Evolutionary conservation across 2,329 filamentous ascomycete genomes (phyloP).

Genomic region (Hypomyces perniciosus): DNA sequence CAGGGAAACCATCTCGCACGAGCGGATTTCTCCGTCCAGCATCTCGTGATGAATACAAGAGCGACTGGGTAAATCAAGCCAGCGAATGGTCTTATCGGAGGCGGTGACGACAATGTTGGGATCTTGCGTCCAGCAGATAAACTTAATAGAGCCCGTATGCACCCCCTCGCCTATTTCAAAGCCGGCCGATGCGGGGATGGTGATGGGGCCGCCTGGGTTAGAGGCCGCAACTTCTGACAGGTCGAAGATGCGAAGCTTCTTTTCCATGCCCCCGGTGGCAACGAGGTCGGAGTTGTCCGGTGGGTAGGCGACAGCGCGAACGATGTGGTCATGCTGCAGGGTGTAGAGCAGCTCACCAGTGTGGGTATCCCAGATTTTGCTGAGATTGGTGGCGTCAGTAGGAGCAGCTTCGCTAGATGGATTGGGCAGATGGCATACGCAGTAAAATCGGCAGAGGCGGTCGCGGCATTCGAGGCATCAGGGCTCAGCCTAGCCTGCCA

Average conservation of each 20-base stretch:
- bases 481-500: constrained; percentile 92
- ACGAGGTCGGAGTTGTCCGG: constrained; percentile 76
- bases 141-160: constrained; percentile 87
- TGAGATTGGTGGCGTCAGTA: constrained; percentile 29
- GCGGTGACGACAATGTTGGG: constrained; percentile 87
- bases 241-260: constrained; percentile 92
- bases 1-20: constrained; percentile 79
- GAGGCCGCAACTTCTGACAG: constrained; percentile 54
- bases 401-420: neutral
- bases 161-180: constrained; percentile 85
- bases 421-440: constrained; percentile 51
- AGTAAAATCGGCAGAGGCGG: constrained; percentile 92
- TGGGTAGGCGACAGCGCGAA: constrained; percentile 86
- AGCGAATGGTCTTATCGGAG: constrained; percentile 84
- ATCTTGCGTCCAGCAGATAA: constrained; percentile 88
- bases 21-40: constrained; percentile 81
- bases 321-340: constrained; percentile 89
- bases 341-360: constrained; percentile 84
- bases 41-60: constrained; percentile 68
- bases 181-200: constrained; percentile 54
- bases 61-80: constrained; percentile 82
- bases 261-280: constrained; percentile 91
- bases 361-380: constrained; percentile 95
- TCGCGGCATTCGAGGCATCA: constrained; percentile 82
- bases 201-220: constrained; percentile 34